Conservation (phyloP, 2,329 filamentous ascomycete species). For the Aspergillus sp. region DNA sequence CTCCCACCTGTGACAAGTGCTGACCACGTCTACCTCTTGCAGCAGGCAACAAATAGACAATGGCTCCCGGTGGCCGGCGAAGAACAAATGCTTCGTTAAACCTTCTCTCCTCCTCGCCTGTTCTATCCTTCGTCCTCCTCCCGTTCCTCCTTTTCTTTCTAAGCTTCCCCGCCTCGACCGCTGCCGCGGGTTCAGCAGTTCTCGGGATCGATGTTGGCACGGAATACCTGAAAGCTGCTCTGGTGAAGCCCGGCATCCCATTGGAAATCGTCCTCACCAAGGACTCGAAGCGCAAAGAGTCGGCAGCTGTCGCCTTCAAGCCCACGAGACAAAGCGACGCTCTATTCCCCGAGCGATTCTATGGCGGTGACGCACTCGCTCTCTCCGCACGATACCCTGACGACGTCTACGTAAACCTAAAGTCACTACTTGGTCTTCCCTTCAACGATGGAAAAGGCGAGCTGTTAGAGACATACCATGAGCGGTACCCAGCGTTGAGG, state of each 20-base stretch:
- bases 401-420: slow-evolving; percentile 94
- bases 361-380: slow-evolving; percentile 89
- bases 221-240: slow-evolving; percentile 92
- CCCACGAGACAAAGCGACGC: slow-evolving; percentile 70
- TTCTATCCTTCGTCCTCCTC: slow-evolving; percentile 52
- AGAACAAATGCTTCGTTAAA: slow-evolving; percentile 26
- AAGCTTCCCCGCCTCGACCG: slow-evolving; percentile 60
- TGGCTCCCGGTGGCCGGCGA: slow-evolving; percentile 37
- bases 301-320: slow-evolving; percentile 90
- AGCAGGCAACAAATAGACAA: slow-evolving; percentile 34
- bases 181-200: slow-evolving; percentile 73
- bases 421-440: slow-evolving; percentile 80
- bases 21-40: slow-evolving; percentile 1
- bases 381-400: slow-evolving; percentile 84
- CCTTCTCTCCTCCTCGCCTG: slow-evolving; percentile 30
- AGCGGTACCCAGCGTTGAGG: slow-evolving; percentile 77
- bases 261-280: slow-evolving; percentile 98
- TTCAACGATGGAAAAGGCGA: slow-evolving; percentile 46
- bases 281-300: slow-evolving; percentile 95
- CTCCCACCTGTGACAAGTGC: background rate
- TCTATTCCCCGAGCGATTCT: slow-evolving; percentile 82
- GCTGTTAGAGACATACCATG: slow-evolving; percentile 70
- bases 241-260: slow-evolving; percentile 95
- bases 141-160: slow-evolving; percentile 57
- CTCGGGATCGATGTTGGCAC: slow-evolving; percentile 93